Conservation (phyloP, 2,329 filamentous ascomycete species). For the Aspergillus ibericus region DNA sequence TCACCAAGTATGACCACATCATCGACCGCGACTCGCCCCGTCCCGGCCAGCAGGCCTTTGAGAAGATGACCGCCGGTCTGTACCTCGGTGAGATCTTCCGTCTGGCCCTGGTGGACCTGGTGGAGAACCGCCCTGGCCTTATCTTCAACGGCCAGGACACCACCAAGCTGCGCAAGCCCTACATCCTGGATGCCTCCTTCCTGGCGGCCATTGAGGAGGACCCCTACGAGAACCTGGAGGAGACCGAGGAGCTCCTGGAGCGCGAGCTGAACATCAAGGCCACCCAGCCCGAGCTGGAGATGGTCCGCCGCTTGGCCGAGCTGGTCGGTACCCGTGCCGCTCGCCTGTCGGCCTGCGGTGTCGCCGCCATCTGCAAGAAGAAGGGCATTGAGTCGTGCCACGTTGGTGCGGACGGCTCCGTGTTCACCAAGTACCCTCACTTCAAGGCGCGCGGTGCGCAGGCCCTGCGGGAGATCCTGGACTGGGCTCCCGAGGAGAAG, state of each 20-base stretch:
- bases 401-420: slow-evolving; percentile 93
- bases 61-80: slow-evolving; percentile 96
- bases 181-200: slow-evolving; percentile 90
- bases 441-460: slow-evolving; percentile 91
- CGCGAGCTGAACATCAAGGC: slow-evolving; percentile 70
- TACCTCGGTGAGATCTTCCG: slow-evolving; percentile 96
- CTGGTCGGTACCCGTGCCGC: slow-evolving; percentile 93
- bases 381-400: slow-evolving; percentile 86
- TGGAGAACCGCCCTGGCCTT: slow-evolving; percentile 71
- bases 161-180: slow-evolving; percentile 76
- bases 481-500: slow-evolving; percentile 82
- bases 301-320: slow-evolving; percentile 85
- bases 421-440: slow-evolving; percentile 99
- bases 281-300: slow-evolving; percentile 77
- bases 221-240: slow-evolving; percentile 89
- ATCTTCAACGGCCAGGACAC: slow-evolving; percentile 87
- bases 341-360: slow-evolving; percentile 88
- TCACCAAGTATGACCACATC: slow-evolving; percentile 79
- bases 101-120: slow-evolving; percentile 77
- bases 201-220: slow-evolving; percentile 92
- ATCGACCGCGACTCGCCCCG: slow-evolving; percentile 91
- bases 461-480: slow-evolving; percentile 90
- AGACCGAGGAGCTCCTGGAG: slow-evolving; percentile 80
- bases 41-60: slow-evolving; percentile 90
- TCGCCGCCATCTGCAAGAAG: slow-evolving; percentile 96